Percentiles rank a stretch among this genome's conserved stretches.
phyloP scores from a whole-genome alignment of 2,329 filamentous ascomycete species.

The Aspergillus unguis region DNA sequence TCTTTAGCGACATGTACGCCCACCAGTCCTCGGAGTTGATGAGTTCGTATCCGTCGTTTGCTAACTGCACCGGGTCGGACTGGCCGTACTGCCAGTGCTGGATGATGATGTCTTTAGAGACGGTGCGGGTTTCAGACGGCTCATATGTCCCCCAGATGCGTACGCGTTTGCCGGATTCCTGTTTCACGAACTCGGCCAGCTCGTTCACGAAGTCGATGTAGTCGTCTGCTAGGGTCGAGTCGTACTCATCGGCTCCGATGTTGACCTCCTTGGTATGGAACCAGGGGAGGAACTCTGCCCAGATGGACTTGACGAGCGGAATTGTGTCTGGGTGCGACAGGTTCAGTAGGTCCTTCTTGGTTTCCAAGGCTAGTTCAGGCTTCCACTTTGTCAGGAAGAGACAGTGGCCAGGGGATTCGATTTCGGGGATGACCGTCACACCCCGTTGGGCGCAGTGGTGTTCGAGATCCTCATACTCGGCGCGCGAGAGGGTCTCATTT shows the following conservation, averaged over 20 bases:
- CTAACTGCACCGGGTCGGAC: slow-evolving; percentile 49
- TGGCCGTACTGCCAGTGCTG: slow-evolving; percentile 58
- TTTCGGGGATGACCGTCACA: slow-evolving; percentile 58
- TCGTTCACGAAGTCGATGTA: slow-evolving; percentile 56
- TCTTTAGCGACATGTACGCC: slow-evolving; percentile 56
- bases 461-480: slow-evolving; percentile 54
- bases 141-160: slow-evolving; percentile 59
- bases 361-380: slow-evolving; percentile 50
- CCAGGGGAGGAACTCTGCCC: slow-evolving; percentile 55
- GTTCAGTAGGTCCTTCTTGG: slow-evolving; percentile 52
- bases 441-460: slow-evolving; percentile 52
- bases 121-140: slow-evolving; percentile 37
- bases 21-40: slow-evolving; percentile 56
- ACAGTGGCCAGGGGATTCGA: slow-evolving; percentile 58
- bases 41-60: slow-evolving; percentile 48
- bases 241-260: slow-evolving; percentile 58
- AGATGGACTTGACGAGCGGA: slow-evolving; percentile 52
- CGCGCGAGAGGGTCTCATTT: slow-evolving; percentile 55
- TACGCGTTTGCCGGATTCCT: slow-evolving; percentile 43
- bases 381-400: slow-evolving; percentile 59
- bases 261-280: slow-evolving; percentile 55
- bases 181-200: slow-evolving; percentile 48
- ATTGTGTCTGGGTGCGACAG: slow-evolving; percentile 55
- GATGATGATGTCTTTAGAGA: slow-evolving; percentile 48
- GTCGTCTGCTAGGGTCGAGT: slow-evolving; percentile 42